Percentiles rank a stretch among this genome's conserved stretches.
Conservation (phyloP, 176 grass and related monocot species). For the Oryza meridionalis region DNA sequence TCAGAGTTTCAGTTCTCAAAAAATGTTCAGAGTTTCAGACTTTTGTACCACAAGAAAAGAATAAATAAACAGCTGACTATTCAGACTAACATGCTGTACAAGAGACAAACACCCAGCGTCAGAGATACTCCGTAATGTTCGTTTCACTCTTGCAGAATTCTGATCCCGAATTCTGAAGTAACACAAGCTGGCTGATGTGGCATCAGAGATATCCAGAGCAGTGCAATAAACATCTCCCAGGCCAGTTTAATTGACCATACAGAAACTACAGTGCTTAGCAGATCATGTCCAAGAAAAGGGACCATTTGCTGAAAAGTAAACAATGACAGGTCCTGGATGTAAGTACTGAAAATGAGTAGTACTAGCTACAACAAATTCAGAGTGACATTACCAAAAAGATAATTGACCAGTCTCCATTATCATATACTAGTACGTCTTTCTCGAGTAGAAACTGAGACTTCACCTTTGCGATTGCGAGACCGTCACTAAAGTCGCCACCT, state of each 20-base stretch:
- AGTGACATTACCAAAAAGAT: neutral
- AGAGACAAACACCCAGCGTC: neutral
- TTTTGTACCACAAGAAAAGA: neutral
- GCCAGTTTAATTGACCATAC: neutral
- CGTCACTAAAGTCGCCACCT: neutral
- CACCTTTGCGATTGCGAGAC: neutral
- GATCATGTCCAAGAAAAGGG: neutral
- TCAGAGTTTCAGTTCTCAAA: neutral
- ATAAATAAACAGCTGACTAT: neutral
- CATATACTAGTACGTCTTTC: neutral
- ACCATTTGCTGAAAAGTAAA: conserved; percentile 20
- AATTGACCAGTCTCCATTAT: neutral
- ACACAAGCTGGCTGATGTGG: neutral
- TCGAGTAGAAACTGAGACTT: neutral
- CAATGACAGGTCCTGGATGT: neutral
- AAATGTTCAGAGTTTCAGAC: neutral
- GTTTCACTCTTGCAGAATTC: neutral
- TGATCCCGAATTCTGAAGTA: neutral
- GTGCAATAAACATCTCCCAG: neutral
- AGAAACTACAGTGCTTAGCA: conserved; percentile 3
- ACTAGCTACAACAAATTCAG: neutral
- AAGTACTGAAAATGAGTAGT: neutral
- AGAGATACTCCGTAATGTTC: neutral
- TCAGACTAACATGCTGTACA: neutral
- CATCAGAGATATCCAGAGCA: neutral